A percentile compares a stretch with the other conserved stretches of the same genome.
Conservation (phyloP, 164 flowering plant genomes). For the Umbellularia californica region DNA sequence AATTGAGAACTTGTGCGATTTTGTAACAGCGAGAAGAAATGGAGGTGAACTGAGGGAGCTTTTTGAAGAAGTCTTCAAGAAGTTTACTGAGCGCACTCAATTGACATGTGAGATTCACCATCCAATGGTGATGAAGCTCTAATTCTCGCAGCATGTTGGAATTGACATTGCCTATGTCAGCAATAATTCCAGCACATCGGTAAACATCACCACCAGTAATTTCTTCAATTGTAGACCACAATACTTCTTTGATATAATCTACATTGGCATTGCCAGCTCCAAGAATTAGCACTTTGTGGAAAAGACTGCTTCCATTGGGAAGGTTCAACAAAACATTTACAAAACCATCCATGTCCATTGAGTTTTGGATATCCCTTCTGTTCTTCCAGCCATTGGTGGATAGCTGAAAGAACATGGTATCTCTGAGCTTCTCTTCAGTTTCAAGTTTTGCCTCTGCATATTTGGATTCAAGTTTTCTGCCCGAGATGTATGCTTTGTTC, state of each 20-base stretch:
- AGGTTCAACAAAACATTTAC: constrained; percentile 21
- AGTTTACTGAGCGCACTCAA: constrained; percentile 14
- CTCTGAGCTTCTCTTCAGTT: constrained; percentile 15
- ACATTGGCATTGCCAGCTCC: constrained; percentile 8
- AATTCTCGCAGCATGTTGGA: constrained; percentile 12
- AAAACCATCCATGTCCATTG: constrained; percentile 1
- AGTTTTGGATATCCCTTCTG: not conserved
- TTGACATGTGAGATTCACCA: constrained; percentile 29
- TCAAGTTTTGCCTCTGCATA: constrained; percentile 16
- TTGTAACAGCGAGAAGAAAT: constrained; percentile 18
- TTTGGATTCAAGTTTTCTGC: constrained; percentile 19
- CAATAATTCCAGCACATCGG: constrained; percentile 25
- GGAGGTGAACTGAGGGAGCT: constrained; percentile 18
- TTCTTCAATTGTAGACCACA: constrained; percentile 12
- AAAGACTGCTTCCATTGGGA: constrained; percentile 27
- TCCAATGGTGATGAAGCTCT: constrained; percentile 25
- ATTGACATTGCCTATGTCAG: constrained; percentile 13
- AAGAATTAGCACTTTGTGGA: constrained; percentile 18
- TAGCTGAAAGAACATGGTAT: constrained; percentile 25
- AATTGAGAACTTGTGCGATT: constrained; percentile 13
- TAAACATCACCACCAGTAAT: constrained; percentile 7
- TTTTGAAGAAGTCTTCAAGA: constrained; percentile 22
- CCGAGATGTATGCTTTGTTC: constrained; percentile 10
- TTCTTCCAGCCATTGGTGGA: constrained; percentile 23
- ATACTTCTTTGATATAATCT: constrained; percentile 13